phyloP scores from a whole-genome alignment of 805 yeast genomes.

The Starmerella bombicola region DNA sequence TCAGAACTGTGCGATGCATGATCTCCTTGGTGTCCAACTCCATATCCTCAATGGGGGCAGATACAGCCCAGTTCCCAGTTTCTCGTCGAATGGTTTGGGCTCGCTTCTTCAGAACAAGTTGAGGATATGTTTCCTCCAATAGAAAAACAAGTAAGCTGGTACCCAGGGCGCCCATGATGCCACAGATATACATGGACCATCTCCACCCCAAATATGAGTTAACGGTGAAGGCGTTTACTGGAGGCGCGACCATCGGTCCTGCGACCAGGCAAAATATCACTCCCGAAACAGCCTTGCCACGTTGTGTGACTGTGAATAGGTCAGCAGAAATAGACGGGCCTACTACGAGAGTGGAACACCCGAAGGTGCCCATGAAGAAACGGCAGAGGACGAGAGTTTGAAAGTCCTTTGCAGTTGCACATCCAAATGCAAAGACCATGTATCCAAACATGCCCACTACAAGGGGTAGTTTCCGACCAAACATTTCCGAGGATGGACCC shows the following conservation, averaged over 20 bases:
- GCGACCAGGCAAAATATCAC: conserved; percentile 39
- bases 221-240: conserved; percentile 34
- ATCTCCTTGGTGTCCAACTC: conserved; percentile 47
- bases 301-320: conserved; percentile 36
- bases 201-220: conserved; percentile 38
- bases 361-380: conserved; percentile 47
- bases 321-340: conserved; percentile 52
- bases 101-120: conserved; percentile 44
- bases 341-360: conserved; percentile 49
- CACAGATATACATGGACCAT: conserved; percentile 39
- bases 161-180: conserved; percentile 29
- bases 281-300: conserved; percentile 44
- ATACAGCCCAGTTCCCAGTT: conserved; percentile 70
- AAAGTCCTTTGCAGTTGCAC: conserved; percentile 40
- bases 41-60: conserved; percentile 78
- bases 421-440: conserved; percentile 36
- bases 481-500: conserved; percentile 48
- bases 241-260: conserved; percentile 38
- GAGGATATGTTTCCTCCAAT: conserved; percentile 31
- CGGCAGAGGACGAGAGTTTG: conserved; percentile 41
- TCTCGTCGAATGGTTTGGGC: conserved; percentile 59
- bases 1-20: conserved; percentile 45
- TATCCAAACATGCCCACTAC: conserved; percentile 27
- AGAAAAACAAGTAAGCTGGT: conserved; percentile 31
- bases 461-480: conserved; percentile 40